Percentiles rank a stretch among this genome's conserved stretches.
Evolutionary conservation across 2,329 filamentous ascomycete genomes (phyloP).

Genomic region (Xylaria sp.): DNA sequence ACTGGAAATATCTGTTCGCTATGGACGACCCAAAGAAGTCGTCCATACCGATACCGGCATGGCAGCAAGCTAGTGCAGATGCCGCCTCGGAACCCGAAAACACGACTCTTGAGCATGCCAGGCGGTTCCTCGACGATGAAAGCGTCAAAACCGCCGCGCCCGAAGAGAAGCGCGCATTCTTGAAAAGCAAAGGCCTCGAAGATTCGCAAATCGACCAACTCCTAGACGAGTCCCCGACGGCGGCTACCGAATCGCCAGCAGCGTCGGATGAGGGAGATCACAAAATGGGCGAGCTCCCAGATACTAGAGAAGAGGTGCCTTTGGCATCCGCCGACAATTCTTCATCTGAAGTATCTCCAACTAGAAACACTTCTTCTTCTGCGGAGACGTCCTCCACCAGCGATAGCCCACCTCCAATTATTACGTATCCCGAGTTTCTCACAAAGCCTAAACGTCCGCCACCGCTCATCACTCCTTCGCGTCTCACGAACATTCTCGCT

Average conservation of each 20-base stretch:
- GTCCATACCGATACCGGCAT: slow-evolving; percentile 42
- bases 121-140: slow-evolving; percentile 79
- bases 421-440: slow-evolving; percentile 78
- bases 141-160: slow-evolving; percentile 74
- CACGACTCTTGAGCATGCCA: slow-evolving; percentile 71
- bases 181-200: slow-evolving; percentile 79
- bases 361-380: slow-evolving; percentile 12
- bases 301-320: slow-evolving; percentile 16
- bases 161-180: slow-evolving; percentile 79
- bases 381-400: slow-evolving; percentile 40
- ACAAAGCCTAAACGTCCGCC: slow-evolving; percentile 65
- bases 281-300: slow-evolving; percentile 7
- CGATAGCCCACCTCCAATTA: slow-evolving; percentile 70
- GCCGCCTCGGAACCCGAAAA: slow-evolving; percentile 37
- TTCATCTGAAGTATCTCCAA: slow-evolving; percentile 32
- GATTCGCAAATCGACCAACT: slow-evolving; percentile 75
- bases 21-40: slow-evolving; percentile 39
- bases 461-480: slow-evolving; percentile 70
- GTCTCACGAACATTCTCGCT: slow-evolving; percentile 69
- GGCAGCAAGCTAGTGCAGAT: slow-evolving; percentile 39
- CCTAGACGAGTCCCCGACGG: slow-evolving; percentile 54
- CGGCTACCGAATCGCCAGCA: slow-evolving; percentile 12
- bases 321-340: slow-evolving; percentile 14
- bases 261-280: slow-evolving; percentile 12
- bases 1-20: background rate